Percentiles rank a stretch among this genome's conserved stretches.
Conservation (phyloP, 1,139 yeast genomes). For the Sugiyamaella sp. region DNA sequence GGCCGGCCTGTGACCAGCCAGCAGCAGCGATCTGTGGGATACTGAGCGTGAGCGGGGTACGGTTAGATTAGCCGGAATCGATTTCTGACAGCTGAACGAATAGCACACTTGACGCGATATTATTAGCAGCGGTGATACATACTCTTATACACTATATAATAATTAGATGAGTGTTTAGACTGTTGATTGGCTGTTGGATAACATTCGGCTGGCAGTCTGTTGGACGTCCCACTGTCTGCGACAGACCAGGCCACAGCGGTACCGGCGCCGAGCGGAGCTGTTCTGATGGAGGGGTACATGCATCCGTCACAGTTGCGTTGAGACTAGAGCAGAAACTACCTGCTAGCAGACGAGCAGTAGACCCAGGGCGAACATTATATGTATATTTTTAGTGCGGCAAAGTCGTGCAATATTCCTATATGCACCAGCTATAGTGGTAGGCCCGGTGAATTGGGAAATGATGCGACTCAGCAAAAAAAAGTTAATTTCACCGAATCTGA, state of each 20-base stretch:
- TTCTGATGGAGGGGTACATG: constrained; percentile 3
- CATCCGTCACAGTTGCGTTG: not conserved
- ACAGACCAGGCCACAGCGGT: too few relatives aligned
- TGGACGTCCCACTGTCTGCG: too few relatives aligned
- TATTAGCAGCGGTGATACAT: too few relatives aligned
- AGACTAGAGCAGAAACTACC: not conserved
- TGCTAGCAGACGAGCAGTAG: not conserved
- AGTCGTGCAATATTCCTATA: not conserved
- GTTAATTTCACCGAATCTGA: constrained; percentile 17
- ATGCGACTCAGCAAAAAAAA: constrained; percentile 17
- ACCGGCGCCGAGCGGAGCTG: too few relatives aligned
- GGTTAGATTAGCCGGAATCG: not conserved
- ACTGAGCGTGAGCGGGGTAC: not conserved
- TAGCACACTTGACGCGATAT: too few relatives aligned
- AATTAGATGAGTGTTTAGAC: too few relatives aligned
- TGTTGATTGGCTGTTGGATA: too few relatives aligned
- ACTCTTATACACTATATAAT: too few relatives aligned
- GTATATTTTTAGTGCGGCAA: constrained; percentile 12
- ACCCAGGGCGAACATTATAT: not conserved
- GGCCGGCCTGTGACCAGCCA: too few relatives aligned
- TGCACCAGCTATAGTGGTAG: not conserved
- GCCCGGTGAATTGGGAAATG: constrained; percentile 13
- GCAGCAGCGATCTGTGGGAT: not conserved
- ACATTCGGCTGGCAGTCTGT: not conserved
- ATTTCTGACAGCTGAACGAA: too few relatives aligned